Evolutionary conservation across 108 stramenopile genomes (phyloP).

Genomic region (Cyclotella choctawhatcheeana): DNA sequence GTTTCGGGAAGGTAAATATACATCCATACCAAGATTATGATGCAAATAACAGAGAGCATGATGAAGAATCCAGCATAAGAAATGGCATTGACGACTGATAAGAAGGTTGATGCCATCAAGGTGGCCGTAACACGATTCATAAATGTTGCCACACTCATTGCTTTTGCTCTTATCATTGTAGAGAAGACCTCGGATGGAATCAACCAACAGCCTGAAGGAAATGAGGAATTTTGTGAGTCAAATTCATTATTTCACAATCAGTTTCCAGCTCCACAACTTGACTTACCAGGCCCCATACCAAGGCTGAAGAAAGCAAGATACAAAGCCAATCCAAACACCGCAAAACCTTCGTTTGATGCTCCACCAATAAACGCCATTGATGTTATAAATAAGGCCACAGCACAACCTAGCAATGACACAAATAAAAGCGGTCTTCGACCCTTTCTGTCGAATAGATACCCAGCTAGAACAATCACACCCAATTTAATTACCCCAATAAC

Average conservation of each 20-base stretch:
- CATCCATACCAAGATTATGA: constrained; percentile 63
- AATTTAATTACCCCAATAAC: constrained; percentile 74
- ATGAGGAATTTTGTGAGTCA: no score
- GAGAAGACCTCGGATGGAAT: constrained; percentile 87
- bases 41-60: constrained; percentile 59
- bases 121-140: constrained; percentile 82
- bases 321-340: constrained; percentile 58
- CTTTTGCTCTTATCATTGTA: constrained; percentile 86
- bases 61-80: constrained; percentile 77
- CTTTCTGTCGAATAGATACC: constrained; percentile 65
- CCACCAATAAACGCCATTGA: constrained; percentile 37
- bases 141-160: constrained; percentile 85
- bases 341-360: constrained; percentile 27
- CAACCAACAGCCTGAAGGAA: constrained; percentile 75
- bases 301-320: constrained; percentile 85
- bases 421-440: constrained; percentile 81
- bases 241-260: no score
- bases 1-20: constrained; percentile 83
- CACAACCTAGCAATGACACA: constrained; percentile 59
- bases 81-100: constrained; percentile 69
- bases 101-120: constrained; percentile 64
- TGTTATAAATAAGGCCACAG: constrained; percentile 45
- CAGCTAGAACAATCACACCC: constrained; percentile 63
- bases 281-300: constrained; percentile 74
- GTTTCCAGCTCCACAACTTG: no score